These are phyloP conservation scores for Linum tenue DNA, from an alignment of 345 rosid genomes.

Conservation along the genomic window DNA sequence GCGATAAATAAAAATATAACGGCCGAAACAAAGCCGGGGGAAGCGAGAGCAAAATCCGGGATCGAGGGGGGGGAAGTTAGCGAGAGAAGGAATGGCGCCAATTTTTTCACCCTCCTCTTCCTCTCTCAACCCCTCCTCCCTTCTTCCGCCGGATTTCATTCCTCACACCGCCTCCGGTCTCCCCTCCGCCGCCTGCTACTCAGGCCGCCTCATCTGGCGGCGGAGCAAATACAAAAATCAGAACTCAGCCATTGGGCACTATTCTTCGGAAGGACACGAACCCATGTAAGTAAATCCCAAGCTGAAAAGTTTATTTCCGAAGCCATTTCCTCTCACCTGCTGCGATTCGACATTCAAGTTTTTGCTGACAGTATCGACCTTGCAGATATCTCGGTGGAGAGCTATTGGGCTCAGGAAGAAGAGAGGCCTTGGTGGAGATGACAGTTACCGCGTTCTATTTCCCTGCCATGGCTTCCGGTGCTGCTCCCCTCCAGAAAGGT, in stretches of 20 bases:
- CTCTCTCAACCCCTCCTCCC: neutral
- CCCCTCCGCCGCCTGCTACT: neutral
- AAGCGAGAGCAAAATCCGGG: neutral
- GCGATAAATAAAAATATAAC: no score
- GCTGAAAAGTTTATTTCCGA: no score
- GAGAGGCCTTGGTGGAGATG: neutral
- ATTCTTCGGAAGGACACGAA: neutral
- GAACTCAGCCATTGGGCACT: neutral
- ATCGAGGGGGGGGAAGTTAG: neutral
- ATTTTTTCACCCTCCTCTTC: neutral
- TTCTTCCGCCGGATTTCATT: neutral
- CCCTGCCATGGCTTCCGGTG: neutral
- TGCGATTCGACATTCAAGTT: neutral
- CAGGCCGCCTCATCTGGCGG: neutral
- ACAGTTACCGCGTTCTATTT: neutral
- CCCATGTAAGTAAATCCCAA: neutral
- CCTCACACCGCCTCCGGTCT: neutral
- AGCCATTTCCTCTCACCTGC: neutral
- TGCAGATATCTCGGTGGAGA: neutral
- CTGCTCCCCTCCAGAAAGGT: neutral
- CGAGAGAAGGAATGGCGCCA: neutral
- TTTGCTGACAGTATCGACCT: neutral
- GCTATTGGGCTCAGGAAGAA: neutral
- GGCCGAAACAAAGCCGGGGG: no score
- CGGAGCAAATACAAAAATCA: neutral